Percentiles rank a stretch among this genome's conserved stretches.
Evolutionary conservation across 208 protist genomes (phyloP).

Genomic region (Jaenimonas drosophilae): DNA sequence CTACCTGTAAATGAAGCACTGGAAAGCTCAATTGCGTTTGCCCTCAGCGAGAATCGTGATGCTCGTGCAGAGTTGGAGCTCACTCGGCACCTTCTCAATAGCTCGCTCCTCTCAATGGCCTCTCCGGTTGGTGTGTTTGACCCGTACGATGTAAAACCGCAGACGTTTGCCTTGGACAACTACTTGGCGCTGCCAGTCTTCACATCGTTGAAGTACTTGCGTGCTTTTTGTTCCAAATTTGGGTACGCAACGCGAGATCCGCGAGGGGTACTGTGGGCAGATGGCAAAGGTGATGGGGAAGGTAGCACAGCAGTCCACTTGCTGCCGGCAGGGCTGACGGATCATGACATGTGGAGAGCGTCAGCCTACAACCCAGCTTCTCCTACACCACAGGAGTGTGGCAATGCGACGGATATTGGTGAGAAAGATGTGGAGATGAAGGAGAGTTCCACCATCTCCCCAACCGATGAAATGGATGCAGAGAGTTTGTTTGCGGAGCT

Average conservation of each 20-base stretch:
- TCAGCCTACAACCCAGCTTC: neutral
- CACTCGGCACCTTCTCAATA: conserved; percentile 58
- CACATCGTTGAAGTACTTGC: conserved; percentile 62
- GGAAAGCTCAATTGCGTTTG: conserved; percentile 69
- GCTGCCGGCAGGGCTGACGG: neutral
- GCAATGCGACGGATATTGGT: neutral
- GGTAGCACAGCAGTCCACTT: neutral
- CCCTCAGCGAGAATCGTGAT: conserved; percentile 64
- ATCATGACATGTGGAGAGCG: neutral
- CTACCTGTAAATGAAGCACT: conserved; percentile 62
- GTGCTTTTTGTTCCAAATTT: conserved; percentile 61
- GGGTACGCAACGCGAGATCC: conserved; percentile 65
- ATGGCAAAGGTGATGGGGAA: conserved; percentile 11
- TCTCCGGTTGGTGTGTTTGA: conserved; percentile 72
- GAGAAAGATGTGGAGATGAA: neutral
- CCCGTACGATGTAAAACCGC: conserved; percentile 82
- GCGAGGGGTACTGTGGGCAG: conserved; percentile 63
- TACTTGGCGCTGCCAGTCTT: conserved; percentile 86
- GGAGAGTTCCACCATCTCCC: too few species aligned
- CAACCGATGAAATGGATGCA: too few species aligned
- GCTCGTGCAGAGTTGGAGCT: conserved; percentile 76
- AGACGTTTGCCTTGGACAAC: conserved; percentile 77
- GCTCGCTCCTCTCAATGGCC: conserved; percentile 68
- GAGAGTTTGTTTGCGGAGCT: too few species aligned
- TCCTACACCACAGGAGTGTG: neutral